A percentile compares a stretch with the other conserved stretches of the same genome.
These are phyloP conservation scores for Phytophthora pini DNA, from an alignment of 352 stramenopile genomes.

Conservation along the genomic window DNA sequence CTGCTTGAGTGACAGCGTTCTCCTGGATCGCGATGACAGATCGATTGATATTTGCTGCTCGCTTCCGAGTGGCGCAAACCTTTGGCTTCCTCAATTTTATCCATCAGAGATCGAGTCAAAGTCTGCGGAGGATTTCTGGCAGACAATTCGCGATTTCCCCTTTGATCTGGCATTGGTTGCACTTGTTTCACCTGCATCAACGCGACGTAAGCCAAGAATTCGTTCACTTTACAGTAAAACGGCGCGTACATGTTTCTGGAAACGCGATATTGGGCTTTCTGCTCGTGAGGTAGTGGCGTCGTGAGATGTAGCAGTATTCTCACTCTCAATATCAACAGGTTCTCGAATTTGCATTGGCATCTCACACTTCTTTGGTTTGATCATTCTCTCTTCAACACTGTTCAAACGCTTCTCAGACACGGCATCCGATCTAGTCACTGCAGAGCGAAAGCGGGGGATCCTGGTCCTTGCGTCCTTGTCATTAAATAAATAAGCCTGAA, in stretches of 20 bases:
- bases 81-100: constrained; percentile 55
- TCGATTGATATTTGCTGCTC: background rate
- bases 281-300: background rate
- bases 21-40: background rate
- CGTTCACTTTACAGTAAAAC: background rate
- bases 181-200: constrained; percentile 21
- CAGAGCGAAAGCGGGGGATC: constrained; percentile 11
- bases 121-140: no score
- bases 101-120: constrained; percentile 37
- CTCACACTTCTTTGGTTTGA: background rate
- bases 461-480: constrained; percentile 27
- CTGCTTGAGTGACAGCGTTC: background rate
- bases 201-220: constrained; percentile 12
- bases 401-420: background rate
- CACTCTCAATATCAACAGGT: background rate
- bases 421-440: background rate
- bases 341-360: background rate
- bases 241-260: constrained; percentile 45
- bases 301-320: background rate
- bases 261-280: constrained; percentile 53
- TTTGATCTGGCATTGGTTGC: background rate
- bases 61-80: constrained; percentile 12
- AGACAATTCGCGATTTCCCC: no score
- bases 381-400: background rate
- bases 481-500: constrained; percentile 20